A percentile compares a stretch with the other conserved stretches of the same genome.
These are phyloP conservation scores for Aureobasidium sp. DNA, from an alignment of 2,329 filamentous ascomycete genomes.

Conservation along the genomic window DNA sequence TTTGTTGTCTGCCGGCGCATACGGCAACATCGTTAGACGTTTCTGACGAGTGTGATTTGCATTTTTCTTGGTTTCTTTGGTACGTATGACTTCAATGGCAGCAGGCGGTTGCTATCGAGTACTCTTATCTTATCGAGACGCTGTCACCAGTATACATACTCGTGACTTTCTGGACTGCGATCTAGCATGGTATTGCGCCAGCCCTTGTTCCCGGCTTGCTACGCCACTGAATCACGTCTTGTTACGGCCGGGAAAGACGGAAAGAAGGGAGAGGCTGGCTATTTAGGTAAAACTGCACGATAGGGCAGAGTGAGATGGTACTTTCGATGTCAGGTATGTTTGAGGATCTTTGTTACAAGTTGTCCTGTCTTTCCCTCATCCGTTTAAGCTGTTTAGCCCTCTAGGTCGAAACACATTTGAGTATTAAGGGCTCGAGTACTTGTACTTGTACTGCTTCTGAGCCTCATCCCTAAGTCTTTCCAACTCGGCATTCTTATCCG, in stretches of 20 bases:
- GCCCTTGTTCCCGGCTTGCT: not conserved
- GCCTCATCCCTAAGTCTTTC: slow-evolving; percentile 31
- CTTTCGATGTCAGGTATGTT: not conserved
- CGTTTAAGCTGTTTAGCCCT: not conserved
- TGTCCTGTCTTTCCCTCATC: not conserved
- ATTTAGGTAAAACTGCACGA: not conserved
- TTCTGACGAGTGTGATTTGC: not conserved
- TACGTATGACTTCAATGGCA: slow-evolving; percentile 1
- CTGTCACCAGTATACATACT: not conserved
- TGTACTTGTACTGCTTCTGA: slow-evolving; percentile 40
- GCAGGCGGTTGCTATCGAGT: not conserved
- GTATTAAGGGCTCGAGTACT: slow-evolving; percentile 32
- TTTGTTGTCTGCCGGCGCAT: not conserved
- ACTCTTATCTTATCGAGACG: not conserved
- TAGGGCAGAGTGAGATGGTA: not conserved
- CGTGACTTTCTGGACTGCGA: not conserved
- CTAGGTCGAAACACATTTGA: not conserved
- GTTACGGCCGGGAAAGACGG: not conserved
- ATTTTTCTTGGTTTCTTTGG: not conserved
- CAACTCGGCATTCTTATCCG: slow-evolving; percentile 36
- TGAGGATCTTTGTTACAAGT: not conserved
- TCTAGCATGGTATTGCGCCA: not conserved
- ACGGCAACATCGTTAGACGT: not conserved
- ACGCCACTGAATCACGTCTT: not conserved
- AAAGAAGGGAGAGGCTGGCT: not conserved